Evolutionary conservation across 78 protist species (phyloP).

Genomic region (Chrysochromulina tobinii): DNA sequence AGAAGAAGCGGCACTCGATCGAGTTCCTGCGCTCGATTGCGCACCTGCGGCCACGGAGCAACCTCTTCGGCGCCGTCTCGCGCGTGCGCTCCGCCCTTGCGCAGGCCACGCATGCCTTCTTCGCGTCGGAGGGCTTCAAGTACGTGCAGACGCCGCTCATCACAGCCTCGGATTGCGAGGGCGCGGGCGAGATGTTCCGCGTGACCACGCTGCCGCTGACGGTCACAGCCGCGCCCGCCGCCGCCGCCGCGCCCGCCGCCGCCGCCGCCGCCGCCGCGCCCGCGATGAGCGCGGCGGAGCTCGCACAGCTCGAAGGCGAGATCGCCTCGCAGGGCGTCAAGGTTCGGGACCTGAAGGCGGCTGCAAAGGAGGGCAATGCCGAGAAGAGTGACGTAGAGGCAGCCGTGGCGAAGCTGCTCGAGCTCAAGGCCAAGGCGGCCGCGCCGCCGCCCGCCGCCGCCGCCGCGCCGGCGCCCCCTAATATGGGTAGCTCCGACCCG

Average conservation of each 20-base stretch:
- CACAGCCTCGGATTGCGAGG: conserved; percentile 87
- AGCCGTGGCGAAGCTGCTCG: neutral
- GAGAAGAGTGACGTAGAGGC: neutral
- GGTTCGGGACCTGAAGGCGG: neutral
- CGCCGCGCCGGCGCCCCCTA: no score
- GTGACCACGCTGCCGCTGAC: conserved; percentile 43
- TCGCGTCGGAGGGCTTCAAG: conserved; percentile 17
- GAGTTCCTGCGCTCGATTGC: conserved; percentile 86
- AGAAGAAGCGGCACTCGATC: conserved; percentile 78
- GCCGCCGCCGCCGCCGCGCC: neutral
- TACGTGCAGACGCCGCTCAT: conserved; percentile 83
- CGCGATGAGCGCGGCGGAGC: neutral
- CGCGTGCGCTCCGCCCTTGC: conserved; percentile 55
- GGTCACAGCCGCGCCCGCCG: neutral
- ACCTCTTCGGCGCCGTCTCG: conserved; percentile 44
- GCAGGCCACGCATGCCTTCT: conserved; percentile 47
- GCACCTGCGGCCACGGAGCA: conserved; percentile 79
- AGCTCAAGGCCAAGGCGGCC: neutral
- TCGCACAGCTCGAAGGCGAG: neutral
- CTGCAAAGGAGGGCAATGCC: neutral
- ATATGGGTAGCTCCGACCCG: neutral
- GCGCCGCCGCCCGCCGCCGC: no score
- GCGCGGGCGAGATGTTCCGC: conserved; percentile 88
- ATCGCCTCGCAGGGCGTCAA: neutral
- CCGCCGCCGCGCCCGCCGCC: neutral